These are phyloP conservation scores for Moniliella sp. DNA, from an alignment of 1,284 basidiomycete species.

Conservation along the genomic window DNA sequence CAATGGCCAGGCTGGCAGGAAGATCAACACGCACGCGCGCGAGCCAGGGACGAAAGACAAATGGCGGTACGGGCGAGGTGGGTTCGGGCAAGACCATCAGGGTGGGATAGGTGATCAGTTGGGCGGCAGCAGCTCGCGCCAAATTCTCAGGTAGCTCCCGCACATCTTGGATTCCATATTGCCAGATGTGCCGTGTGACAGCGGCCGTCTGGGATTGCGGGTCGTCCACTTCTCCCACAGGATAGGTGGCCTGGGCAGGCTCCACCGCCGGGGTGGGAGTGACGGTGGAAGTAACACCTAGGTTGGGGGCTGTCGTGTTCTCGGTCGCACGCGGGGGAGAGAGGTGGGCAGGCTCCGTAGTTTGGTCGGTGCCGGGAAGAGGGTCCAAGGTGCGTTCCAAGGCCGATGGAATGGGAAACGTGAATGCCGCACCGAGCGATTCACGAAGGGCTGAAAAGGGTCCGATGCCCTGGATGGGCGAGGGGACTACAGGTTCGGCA, in stretches of 20 bases:
- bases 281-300: too few relatives aligned
- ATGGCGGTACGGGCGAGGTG: conserved; percentile 16
- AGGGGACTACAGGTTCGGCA: conserved; percentile 27
- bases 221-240: too few relatives aligned
- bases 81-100: conserved; percentile 22
- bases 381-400: too few relatives aligned
- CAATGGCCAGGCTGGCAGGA: conserved; percentile 13
- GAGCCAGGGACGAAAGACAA: conserved; percentile 24
- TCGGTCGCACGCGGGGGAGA: too few relatives aligned
- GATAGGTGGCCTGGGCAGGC: too few relatives aligned
- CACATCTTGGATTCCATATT: neutral
- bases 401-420: too few relatives aligned
- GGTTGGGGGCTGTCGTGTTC: too few relatives aligned
- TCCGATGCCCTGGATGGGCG: conserved; percentile 24
- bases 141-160: conserved; percentile 2
- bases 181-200: neutral
- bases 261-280: too few relatives aligned
- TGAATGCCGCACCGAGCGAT: conserved; percentile 5
- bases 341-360: neutral
- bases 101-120: conserved; percentile 21
- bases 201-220: neutral
- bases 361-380: neutral
- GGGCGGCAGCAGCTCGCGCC: conserved; percentile 15
- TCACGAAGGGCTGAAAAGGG: conserved; percentile 13
- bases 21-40: conserved; percentile 10